Percentiles rank a stretch among this genome's conserved stretches.
Conservation (phyloP, 257 asterid species). For the Nicotiana knightiana region DNA sequence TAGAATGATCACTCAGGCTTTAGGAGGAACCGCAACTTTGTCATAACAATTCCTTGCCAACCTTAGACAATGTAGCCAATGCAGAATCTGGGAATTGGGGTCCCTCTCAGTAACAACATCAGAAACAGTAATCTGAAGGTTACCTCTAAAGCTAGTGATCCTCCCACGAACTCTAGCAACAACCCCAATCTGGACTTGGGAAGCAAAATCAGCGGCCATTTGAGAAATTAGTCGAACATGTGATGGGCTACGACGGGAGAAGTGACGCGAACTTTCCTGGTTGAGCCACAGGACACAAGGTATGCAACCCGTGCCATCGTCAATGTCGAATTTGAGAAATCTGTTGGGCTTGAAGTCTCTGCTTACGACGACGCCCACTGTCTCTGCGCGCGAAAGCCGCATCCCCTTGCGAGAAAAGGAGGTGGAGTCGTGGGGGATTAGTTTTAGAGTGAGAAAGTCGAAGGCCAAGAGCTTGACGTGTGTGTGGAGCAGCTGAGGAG, state of each 20-base stretch:
- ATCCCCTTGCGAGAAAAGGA: slow-evolving; percentile 40
- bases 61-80: slow-evolving; percentile 54
- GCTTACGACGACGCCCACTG: slow-evolving; percentile 53
- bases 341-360: slow-evolving; percentile 53
- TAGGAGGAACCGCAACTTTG: slow-evolving; percentile 2
- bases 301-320: slow-evolving; percentile 76
- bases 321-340: slow-evolving; percentile 55
- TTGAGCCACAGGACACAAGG: slow-evolving; percentile 79
- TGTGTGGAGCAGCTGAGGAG: slow-evolving; percentile 25
- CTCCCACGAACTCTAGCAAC: slow-evolving; percentile 75
- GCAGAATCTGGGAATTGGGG: slow-evolving; percentile 70
- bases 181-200: slow-evolving; percentile 50
- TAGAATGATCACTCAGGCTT: not conserved
- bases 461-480: slow-evolving; percentile 60
- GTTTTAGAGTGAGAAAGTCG: slow-evolving; percentile 44
- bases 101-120: slow-evolving; percentile 64
- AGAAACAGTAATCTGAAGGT: slow-evolving; percentile 62
- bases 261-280: slow-evolving; percentile 50
- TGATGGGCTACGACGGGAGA: slow-evolving; percentile 51
- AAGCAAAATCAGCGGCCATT: slow-evolving; percentile 33
- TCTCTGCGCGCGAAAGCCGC: slow-evolving; percentile 53
- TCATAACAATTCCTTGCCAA: slow-evolving; percentile 39
- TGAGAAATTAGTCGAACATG: slow-evolving; percentile 66
- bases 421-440: slow-evolving; percentile 24
- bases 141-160: slow-evolving; percentile 49